Evolutionary conservation across 2,329 filamentous ascomycete species (phyloP), one percentile per base, ranked within the genome.

Genomic region (Nigrospora osmanthi): DNA sequence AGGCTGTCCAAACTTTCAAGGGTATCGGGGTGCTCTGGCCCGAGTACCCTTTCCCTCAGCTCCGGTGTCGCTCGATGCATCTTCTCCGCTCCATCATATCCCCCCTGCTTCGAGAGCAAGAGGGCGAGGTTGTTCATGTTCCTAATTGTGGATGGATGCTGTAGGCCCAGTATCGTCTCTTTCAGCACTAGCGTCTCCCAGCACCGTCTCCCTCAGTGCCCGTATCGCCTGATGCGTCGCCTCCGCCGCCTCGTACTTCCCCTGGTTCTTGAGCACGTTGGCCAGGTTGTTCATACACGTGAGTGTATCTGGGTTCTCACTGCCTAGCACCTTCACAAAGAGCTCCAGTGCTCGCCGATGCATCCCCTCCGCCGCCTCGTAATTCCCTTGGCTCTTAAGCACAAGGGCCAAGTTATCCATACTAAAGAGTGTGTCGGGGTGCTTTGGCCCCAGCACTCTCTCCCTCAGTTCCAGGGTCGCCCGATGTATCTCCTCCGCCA

Each of bases 171-270:
- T n/a, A n/a, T n/a, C n/a, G n/a, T n/a, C n/a, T n/a, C n/a, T n/a
- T n/a, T n/a, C n/a, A n/a, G n/a, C n/a, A n/a, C n/a, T n/a, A n/a
- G n/a, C n/a, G n/a, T n/a, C n/a, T n/a, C n/a, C n/a, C n/a, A 23
- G 6, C 6, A 23, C 19, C 19, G 4, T 23, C 19, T 23, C 19
- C 19, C 19, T 4, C 19, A 23, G 19, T 4, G 4, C 19, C 19
- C 4, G 19, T 23, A 6, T 23, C 19, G 19, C 19, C 19, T 6
- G 19, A 23, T 23, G 19, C 19, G 6, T 23, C 19, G 19, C 19
- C 19, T 23, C 57, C 2, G 62, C 60, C 43, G 59, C 52, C n/a
- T 52, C 47, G 31, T 53, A 52, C 41, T 52, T 58, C 16, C 53
- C 56, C 39, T 56, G 56, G 13, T 40, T 34, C 13, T 35, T 14